Percentiles rank a stretch among this genome's conserved stretches.
Evolutionary conservation across 2,329 filamentous ascomycete genomes (phyloP).

Genomic region (Alternaria viburni): DNA sequence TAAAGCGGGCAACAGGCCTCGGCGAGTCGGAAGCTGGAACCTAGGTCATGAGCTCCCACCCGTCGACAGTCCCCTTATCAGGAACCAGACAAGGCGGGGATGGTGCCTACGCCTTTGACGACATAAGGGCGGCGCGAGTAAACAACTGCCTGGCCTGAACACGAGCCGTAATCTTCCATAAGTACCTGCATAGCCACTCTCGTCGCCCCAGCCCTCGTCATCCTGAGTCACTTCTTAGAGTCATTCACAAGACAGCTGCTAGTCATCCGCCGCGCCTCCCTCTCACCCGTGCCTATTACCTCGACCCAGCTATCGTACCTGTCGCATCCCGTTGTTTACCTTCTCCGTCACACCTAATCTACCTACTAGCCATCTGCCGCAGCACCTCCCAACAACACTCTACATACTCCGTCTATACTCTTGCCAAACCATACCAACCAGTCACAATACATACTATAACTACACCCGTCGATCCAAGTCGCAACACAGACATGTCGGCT

Average conservation of each 20-base stretch:
- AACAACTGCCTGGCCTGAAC: constrained; percentile 27
- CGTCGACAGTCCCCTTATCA: constrained; percentile 37
- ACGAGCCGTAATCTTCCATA: constrained; percentile 22
- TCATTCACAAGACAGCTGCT: constrained; percentile 43
- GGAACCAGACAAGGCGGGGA: constrained; percentile 30
- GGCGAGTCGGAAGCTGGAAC: constrained; percentile 36
- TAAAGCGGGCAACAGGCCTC: constrained; percentile 33
- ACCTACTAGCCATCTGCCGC: constrained; percentile 19
- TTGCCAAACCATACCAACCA: background rate
- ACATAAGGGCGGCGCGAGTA: constrained; percentile 32
- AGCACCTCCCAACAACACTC: background rate
- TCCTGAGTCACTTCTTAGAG: constrained; percentile 45
- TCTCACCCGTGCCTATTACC: constrained; percentile 32
- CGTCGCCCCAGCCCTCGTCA: constrained; percentile 21
- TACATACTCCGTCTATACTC: background rate
- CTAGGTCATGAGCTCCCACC: constrained; percentile 30
- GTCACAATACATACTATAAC: background rate
- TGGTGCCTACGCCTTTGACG: constrained; percentile 32
- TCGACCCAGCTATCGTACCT: constrained; percentile 14
- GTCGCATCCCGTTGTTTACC: constrained; percentile 11
- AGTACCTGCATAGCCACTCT: constrained; percentile 39
- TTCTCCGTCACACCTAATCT: constrained; percentile 21
- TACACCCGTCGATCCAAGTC: constrained; percentile 9
- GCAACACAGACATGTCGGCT: constrained; percentile 49
- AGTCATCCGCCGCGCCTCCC: constrained; percentile 41